Percentiles rank a stretch among this genome's conserved stretches.
Evolutionary conservation across 805 yeast genomes (phyloP).

Genomic region (Saccharomycopsis capsularis): DNA sequence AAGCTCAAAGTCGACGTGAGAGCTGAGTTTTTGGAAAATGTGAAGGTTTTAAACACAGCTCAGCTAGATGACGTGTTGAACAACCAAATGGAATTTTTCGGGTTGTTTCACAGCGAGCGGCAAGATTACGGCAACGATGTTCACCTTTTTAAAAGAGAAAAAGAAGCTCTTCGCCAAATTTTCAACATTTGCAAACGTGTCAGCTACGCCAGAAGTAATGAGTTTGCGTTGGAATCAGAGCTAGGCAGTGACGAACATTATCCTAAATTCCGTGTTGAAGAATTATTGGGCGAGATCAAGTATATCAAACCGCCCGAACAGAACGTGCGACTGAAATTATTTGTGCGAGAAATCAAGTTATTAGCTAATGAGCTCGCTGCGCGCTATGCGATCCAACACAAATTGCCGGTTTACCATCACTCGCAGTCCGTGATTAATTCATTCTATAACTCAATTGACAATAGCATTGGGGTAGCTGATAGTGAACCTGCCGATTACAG

Average conservation of each 20-base stretch:
- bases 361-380: conserved; percentile 31
- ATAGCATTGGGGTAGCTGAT: too few relatives aligned
- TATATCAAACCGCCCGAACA: not conserved
- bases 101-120: conserved; percentile 21
- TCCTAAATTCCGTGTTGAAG: conserved; percentile 1
- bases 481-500: conserved; percentile 22
- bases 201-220: conserved; percentile 3
- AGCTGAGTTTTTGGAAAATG: conserved; percentile 17
- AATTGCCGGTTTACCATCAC: conserved; percentile 26
- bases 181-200: conserved; percentile 10
- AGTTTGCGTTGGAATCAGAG: conserved; percentile 8
- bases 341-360: conserved; percentile 25
- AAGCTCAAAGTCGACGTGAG: conserved; percentile 11
- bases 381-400: conserved; percentile 24
- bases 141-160: conserved; percentile 1
- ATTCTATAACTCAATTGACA: conserved; percentile 25
- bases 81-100: conserved; percentile 19
- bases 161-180: conserved; percentile 16
- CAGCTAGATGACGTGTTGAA: conserved; percentile 7
- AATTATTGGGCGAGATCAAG: not conserved
- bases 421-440: conserved; percentile 25
- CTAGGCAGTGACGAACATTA: conserved; percentile 1
- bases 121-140: not conserved
- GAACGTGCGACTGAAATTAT: conserved; percentile 4
- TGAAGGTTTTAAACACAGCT: conserved; percentile 7